phyloP scores from a whole-genome alignment of 495 filamentous ascomycete species.

The Mytilinidion resinicola region DNA sequence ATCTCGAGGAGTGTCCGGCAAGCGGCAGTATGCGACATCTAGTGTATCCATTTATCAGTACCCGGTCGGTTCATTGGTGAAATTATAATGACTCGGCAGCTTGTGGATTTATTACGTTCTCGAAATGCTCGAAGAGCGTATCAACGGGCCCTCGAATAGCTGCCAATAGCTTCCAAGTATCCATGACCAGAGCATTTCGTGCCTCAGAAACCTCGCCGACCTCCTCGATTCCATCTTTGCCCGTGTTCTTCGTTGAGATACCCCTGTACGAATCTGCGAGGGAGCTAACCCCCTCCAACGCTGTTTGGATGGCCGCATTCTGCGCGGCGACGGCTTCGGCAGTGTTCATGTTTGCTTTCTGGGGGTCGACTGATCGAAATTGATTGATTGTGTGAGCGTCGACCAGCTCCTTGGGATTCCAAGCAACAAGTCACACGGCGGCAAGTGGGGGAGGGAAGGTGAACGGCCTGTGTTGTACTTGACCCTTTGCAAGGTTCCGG shows the following conservation, averaged over 20 bases:
- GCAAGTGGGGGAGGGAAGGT: no score
- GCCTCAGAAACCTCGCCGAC: background rate
- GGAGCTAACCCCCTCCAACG: background rate
- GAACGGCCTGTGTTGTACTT: no score
- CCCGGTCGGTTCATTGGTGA: background rate
- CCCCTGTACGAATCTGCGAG: background rate
- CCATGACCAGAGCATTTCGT: background rate
- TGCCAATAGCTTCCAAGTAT: background rate
- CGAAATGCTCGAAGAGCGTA: background rate
- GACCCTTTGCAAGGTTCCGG: no score
- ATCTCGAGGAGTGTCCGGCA: conserved; percentile 1
- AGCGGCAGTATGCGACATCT: background rate
- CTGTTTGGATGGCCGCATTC: conserved; percentile 2
- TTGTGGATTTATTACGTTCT: background rate
- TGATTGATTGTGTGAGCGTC: no score
- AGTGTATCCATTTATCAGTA: background rate
- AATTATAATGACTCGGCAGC: background rate
- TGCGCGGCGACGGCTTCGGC: background rate
- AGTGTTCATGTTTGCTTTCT: background rate
- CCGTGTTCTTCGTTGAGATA: background rate
- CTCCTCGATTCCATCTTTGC: background rate
- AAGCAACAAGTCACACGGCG: no score
- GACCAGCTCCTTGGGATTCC: no score
- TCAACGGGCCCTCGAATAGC: conserved; percentile 1
- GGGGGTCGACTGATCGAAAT: background rate